Evolutionary conservation across 352 stramenopile genomes (phyloP), one percentile per base, ranked within the genome.

Genomic region (Pythium pyrilobum): DNA sequence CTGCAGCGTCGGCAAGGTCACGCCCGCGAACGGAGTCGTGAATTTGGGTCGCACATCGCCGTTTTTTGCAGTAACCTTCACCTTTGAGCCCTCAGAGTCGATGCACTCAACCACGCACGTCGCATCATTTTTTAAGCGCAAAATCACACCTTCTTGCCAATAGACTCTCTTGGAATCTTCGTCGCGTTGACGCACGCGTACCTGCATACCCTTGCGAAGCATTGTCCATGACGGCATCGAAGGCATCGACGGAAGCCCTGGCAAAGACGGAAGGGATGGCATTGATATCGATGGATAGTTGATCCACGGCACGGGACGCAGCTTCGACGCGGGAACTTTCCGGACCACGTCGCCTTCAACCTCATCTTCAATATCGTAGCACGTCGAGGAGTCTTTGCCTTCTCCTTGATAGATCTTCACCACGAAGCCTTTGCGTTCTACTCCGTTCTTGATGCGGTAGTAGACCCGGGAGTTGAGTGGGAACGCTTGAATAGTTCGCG

Each of bases 351-450:
- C 59, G 24, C 73, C 76, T 8, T 87, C 73, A 3, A 68, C 37
- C 27, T 81, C 59, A 33, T 87, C 76, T 46, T 85, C 76, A 9
- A 85, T 70, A 27, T 84, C 73, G 36, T 81, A 84, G 9, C 25
- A 18, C 5, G 36, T 31, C 9, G 39, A 50, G 4, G 38, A 48
- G n/a, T 34, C 24, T 23, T 57, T 54, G 23, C 33, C 52, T 13
- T 57, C 40, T 23, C 66, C 72, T 0, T 57, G 68, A 23, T 59
- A 80, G 5, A 81, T 59, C 50, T 84, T 83, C 12, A 85, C 39
- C 5, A 87, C 66, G 10, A 85, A 79, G 1, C 72, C 77, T 46
- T 79, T 80, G 1, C 71, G 61, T 47, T 87, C 77, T 0, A 48
- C 16, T 0, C 71, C 77, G 15, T 82, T 65, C 29, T 77, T 81